Percentiles rank a stretch among this genome's conserved stretches.
Evolutionary conservation across 352 stramenopile species (phyloP).

Genomic region (Phytophthora cajani): DNA sequence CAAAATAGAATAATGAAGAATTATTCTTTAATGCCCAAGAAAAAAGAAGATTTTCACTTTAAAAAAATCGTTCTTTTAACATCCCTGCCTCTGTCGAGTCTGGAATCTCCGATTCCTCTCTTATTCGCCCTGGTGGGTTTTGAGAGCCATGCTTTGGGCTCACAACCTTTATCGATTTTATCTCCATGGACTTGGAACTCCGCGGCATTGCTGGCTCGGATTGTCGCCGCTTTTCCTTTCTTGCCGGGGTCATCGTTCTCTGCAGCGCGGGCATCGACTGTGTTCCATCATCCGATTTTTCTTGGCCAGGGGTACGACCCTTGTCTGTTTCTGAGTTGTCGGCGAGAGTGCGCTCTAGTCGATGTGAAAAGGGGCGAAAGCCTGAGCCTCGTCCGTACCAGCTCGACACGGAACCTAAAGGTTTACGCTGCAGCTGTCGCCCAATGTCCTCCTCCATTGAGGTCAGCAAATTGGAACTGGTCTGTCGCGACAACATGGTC

Average conservation of each 20-base stretch:
- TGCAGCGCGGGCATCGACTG: slow-evolving; percentile 6
- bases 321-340: slow-evolving; percentile 6
- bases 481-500: slow-evolving; percentile 33
- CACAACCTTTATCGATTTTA: slow-evolving; percentile 20
- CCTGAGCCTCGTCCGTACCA: slow-evolving; percentile 24
- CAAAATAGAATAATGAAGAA: neutral
- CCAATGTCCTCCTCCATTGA: slow-evolving; percentile 44
- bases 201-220: slow-evolving; percentile 5
- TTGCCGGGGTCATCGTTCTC: slow-evolving; percentile 13
- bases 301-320: neutral
- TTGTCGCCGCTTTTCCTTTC: slow-evolving; percentile 18
- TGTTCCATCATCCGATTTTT: slow-evolving; percentile 2
- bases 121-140: neutral
- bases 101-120: neutral
- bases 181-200: slow-evolving; percentile 10
- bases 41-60: no score
- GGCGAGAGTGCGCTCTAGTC: slow-evolving; percentile 17
- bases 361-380: slow-evolving; percentile 17
- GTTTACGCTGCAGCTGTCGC: slow-evolving; percentile 28
- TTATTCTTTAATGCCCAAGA: no score
- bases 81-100: neutral
- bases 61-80: no score
- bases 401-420: neutral
- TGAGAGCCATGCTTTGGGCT: slow-evolving; percentile 18
- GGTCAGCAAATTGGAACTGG: slow-evolving; percentile 29